phyloP scores from a whole-genome alignment of 805 yeast genomes.

The Diddensiella santjacobensis region DNA sequence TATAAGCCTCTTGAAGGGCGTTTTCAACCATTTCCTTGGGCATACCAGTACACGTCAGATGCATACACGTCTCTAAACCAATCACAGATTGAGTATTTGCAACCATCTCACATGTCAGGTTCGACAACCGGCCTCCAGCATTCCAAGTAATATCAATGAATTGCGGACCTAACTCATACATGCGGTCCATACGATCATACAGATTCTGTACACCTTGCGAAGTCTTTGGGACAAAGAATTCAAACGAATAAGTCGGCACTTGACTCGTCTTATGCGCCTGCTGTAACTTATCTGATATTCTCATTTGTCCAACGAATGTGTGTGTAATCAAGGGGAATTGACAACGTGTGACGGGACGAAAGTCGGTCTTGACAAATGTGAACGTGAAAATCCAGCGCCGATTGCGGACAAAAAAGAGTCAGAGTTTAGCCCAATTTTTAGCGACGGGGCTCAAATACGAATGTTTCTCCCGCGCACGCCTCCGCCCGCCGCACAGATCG shows the following conservation, averaged over 20 bases:
- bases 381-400: neutral
- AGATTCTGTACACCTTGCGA: conserved; percentile 94
- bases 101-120: conserved; percentile 86
- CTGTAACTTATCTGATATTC: conserved; percentile 44
- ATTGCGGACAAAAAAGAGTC: neutral
- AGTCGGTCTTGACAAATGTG: neutral
- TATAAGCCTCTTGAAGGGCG: conserved; percentile 80
- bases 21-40: conserved; percentile 71
- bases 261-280: conserved; percentile 36
- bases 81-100: conserved; percentile 84
- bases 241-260: conserved; percentile 82
- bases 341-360: too few relatives aligned
- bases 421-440: too few relatives aligned
- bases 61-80: conserved; percentile 97
- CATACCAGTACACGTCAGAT: conserved; percentile 96
- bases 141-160: conserved; percentile 98
- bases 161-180: conserved; percentile 87
- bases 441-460: too few relatives aligned
- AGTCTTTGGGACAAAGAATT: conserved; percentile 96
- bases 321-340: too few relatives aligned
- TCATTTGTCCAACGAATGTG: conserved; percentile 33
- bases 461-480: too few relatives aligned
- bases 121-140: conserved; percentile 88
- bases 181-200: conserved; percentile 95
- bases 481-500: too few relatives aligned